phyloP scores from a whole-genome alignment of 768 basidiomycete genomes.

The Lyophyllum atratum region DNA sequence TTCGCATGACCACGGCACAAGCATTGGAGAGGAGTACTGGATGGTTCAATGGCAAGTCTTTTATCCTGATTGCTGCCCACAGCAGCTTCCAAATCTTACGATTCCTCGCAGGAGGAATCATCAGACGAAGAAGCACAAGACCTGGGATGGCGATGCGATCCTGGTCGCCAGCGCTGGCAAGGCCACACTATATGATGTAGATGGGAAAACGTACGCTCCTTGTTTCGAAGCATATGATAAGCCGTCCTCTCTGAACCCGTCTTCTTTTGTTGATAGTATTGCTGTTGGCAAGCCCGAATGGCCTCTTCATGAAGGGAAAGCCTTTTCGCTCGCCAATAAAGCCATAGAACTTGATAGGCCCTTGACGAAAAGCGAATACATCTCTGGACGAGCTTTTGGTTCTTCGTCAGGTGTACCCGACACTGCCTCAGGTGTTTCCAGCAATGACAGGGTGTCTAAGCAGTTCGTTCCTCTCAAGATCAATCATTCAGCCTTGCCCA shows the following conservation, averaged over 20 bases:
- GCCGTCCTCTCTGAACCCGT: neutral
- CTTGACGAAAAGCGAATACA: slow-evolving; percentile 55
- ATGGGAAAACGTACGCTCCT: slow-evolving; percentile 65
- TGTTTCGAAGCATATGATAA: neutral
- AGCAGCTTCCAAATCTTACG: neutral
- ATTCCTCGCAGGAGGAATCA: slow-evolving; percentile 56
- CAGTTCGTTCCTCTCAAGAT: slow-evolving; percentile 26
- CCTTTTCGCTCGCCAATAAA: slow-evolving; percentile 47
- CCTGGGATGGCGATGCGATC: slow-evolving; percentile 86
- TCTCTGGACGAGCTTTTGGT: slow-evolving; percentile 68
- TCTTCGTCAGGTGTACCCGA: slow-evolving; percentile 3
- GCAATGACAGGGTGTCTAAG: slow-evolving; percentile 7
- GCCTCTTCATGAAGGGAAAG: slow-evolving; percentile 40
- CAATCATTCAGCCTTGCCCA: slow-evolving; percentile 23
- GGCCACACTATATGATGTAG: slow-evolving; percentile 58
- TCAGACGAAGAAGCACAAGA: slow-evolving; percentile 83
- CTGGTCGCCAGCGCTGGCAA: slow-evolving; percentile 49
- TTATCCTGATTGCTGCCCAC: neutral
- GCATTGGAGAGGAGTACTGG: slow-evolving; percentile 48
- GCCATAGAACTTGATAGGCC: slow-evolving; percentile 67
- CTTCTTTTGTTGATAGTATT: slow-evolving; percentile 39
- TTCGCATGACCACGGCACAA: neutral
- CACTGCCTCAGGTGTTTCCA: neutral
- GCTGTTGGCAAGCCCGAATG: slow-evolving; percentile 48
- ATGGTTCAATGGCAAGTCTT: slow-evolving; percentile 74